Conservation (phyloP, 768 basidiomycete genomes). For the Sporobolomyces roseus region DNA sequence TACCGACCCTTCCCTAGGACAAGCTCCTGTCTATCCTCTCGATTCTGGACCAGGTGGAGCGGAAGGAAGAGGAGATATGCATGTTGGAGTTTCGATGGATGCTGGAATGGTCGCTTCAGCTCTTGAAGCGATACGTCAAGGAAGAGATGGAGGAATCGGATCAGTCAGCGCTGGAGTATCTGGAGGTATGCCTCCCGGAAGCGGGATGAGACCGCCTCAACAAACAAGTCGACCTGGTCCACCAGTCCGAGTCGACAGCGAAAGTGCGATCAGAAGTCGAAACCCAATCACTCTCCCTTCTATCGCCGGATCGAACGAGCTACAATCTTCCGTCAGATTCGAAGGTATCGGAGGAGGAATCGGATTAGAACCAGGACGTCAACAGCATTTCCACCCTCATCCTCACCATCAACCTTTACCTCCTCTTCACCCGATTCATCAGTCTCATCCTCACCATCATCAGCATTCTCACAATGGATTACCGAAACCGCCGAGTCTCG, state of each 20-base stretch:
- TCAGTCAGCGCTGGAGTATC: neutral
- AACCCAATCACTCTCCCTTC: slow-evolving; percentile 31
- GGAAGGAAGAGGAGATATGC: slow-evolving; percentile 30
- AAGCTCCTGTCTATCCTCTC: slow-evolving; percentile 16
- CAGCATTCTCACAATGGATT: slow-evolving; percentile 16
- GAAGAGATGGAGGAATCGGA: slow-evolving; percentile 8
- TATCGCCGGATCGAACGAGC: slow-evolving; percentile 1
- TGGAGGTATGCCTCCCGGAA: neutral
- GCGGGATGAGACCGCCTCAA: neutral
- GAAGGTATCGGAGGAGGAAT: slow-evolving; percentile 29
- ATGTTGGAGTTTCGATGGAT: slow-evolving; percentile 25
- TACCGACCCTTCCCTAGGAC: slow-evolving; percentile 17
- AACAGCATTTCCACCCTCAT: slow-evolving; percentile 14
- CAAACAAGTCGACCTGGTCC: slow-evolving; percentile 1
- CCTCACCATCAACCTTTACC: neutral
- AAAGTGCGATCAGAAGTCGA: slow-evolving; percentile 22
- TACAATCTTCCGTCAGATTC: slow-evolving; percentile 17
- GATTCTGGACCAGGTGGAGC: slow-evolving; percentile 30
- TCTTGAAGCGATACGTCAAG: slow-evolving; percentile 22
- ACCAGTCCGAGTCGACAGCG: slow-evolving; percentile 10
- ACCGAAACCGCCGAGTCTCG: slow-evolving; percentile 8
- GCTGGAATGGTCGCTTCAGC: slow-evolving; percentile 21
- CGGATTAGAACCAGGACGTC: neutral
- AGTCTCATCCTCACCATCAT: neutral
- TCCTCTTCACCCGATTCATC: neutral